Conservation (phyloP, 1,284 basidiomycete genomes). For the Austroboletus niveus region DNA sequence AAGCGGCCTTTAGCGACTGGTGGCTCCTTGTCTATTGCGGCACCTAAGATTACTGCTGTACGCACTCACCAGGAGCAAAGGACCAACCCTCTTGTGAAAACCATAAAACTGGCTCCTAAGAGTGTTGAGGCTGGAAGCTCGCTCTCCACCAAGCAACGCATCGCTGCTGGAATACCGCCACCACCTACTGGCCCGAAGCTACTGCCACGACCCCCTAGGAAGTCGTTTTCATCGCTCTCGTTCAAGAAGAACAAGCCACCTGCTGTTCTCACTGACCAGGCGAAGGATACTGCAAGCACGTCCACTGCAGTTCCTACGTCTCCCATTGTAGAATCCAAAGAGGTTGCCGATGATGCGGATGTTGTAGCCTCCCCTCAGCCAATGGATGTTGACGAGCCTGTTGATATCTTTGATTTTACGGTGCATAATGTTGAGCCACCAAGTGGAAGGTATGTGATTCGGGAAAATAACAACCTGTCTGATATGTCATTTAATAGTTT, state of each 20-base stretch:
- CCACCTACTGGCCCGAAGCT: constrained; percentile 29
- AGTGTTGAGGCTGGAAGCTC: constrained; percentile 33
- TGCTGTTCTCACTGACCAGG: constrained; percentile 7
- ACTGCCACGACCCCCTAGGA: constrained; percentile 26
- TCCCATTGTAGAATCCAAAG: constrained; percentile 6
- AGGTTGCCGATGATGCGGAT: background rate
- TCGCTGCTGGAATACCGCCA: constrained; percentile 39
- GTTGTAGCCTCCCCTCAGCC: constrained; percentile 18
- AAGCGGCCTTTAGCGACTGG: constrained; percentile 1
- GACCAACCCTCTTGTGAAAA: constrained; percentile 27
- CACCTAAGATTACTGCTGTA: constrained; percentile 14
- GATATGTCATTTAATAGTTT: background rate
- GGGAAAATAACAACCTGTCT: background rate
- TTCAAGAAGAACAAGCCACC: constrained; percentile 43
- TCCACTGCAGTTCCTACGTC: constrained; percentile 10
- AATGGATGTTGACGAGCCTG: constrained; percentile 22
- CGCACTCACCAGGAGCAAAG: constrained; percentile 35
- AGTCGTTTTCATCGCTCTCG: constrained; percentile 30
- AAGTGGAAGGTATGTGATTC: constrained; percentile 10
- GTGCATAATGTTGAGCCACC: constrained; percentile 9
- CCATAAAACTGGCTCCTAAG: constrained; percentile 21
- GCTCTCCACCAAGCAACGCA: constrained; percentile 49
- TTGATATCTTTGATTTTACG: constrained; percentile 16
- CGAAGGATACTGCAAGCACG: constrained; percentile 9
- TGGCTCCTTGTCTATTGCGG: constrained; percentile 6